Conservation (phyloP, 1,284 basidiomycete genomes). For the Sporisorium sorghi region DNA sequence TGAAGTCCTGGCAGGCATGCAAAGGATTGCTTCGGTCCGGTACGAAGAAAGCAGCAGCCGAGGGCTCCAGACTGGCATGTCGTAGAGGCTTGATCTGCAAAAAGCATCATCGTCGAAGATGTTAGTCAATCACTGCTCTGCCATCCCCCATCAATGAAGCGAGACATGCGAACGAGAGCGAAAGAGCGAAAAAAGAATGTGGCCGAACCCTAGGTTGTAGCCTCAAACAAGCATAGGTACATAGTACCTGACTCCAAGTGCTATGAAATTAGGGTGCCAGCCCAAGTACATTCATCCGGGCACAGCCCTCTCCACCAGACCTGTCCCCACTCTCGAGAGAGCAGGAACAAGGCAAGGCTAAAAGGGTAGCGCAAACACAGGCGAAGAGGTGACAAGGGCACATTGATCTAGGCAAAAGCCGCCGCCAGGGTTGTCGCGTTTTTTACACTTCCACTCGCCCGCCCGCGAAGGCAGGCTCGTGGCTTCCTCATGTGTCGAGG, state of each 20-base stretch:
- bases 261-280: constrained; percentile 61
- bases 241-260: constrained; percentile 56
- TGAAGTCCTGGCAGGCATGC: constrained; percentile 20
- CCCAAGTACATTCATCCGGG: constrained; percentile 54
- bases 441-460: constrained; percentile 57
- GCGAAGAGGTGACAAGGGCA: constrained; percentile 56
- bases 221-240: constrained; percentile 54
- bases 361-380: constrained; percentile 26
- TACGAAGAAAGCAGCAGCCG: constrained; percentile 7
- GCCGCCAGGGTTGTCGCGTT: constrained; percentile 57
- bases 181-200: constrained; percentile 20
- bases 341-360: constrained; percentile 2
- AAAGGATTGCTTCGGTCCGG: constrained; percentile 9
- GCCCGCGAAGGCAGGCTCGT: constrained; percentile 49
- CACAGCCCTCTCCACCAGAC: constrained; percentile 8
- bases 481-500: constrained; percentile 47
- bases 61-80: constrained; percentile 10
- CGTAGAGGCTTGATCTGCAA: constrained; percentile 34
- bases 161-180: background rate
- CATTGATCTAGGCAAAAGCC: constrained; percentile 56
- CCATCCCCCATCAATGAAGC: background rate
- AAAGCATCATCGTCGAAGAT: constrained; percentile 2
- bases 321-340: background rate
- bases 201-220: constrained; percentile 56
- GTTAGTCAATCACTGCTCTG: constrained; percentile 13